These are phyloP conservation scores for Apiospora phragmitis DNA, from an alignment of 2,329 filamentous ascomycete species.

Conservation along the genomic window DNA sequence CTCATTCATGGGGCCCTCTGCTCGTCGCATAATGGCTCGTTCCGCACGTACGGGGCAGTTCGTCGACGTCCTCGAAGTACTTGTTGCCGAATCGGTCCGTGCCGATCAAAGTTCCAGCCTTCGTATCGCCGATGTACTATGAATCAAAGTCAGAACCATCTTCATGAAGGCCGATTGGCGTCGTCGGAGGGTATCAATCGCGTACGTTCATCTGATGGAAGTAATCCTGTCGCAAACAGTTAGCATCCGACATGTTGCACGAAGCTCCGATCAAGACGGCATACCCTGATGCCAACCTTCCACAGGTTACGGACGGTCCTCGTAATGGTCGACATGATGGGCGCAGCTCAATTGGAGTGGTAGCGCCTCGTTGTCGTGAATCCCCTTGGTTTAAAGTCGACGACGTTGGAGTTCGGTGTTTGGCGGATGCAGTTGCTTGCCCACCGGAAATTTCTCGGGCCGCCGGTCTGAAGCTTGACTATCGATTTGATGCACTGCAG, in stretches of 20 bases:
- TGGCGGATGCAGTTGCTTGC: conserved; percentile 19
- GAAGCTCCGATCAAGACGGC: conserved; percentile 17
- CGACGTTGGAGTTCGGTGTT: conserved; percentile 26
- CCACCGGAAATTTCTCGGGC: conserved; percentile 10
- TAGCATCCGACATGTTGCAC: conserved; percentile 29
- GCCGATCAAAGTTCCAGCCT: conserved; percentile 83
- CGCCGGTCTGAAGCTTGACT: background rate
- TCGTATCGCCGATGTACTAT: conserved; percentile 79
- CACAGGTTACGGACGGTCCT: conserved; percentile 86
- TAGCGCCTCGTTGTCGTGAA: conserved; percentile 17
- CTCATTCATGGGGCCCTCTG: background rate
- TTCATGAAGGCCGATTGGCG: conserved; percentile 19
- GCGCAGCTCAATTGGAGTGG: conserved; percentile 35
- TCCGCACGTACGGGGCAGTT: conserved; percentile 73
- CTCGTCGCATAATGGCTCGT: background rate
- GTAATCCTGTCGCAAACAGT: conserved; percentile 67
- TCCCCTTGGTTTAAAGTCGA: background rate
- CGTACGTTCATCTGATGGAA: conserved; percentile 90
- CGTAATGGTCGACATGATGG: conserved; percentile 83
- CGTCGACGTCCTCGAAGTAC: conserved; percentile 93
- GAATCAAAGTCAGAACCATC: conserved; percentile 18
- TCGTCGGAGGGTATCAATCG: conserved; percentile 30
- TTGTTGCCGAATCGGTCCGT: conserved; percentile 94
- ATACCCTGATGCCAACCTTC: conserved; percentile 84
- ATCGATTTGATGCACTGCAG: background rate